phyloP scores from a whole-genome alignment of 108 stramenopile species.

The Chaetoceros muelleri region DNA sequence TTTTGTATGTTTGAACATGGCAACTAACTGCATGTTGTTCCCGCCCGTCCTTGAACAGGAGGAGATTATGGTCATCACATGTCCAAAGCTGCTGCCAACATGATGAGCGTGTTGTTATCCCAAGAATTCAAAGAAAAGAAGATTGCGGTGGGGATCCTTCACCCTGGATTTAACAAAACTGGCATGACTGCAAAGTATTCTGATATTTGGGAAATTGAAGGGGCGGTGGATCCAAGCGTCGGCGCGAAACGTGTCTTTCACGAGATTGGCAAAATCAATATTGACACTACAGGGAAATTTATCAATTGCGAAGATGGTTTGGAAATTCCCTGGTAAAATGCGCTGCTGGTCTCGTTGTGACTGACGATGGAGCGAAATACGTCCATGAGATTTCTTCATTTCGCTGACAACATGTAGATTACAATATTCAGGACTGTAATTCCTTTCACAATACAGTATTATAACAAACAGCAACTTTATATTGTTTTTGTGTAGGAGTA shows the following conservation, averaged over 20 bases:
- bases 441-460: too few relatives aligned
- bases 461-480: too few relatives aligned
- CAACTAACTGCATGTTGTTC: not conserved
- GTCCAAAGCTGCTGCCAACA: constrained; percentile 62
- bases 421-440: too few relatives aligned
- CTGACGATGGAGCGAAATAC: too few relatives aligned
- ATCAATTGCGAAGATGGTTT: constrained; percentile 55
- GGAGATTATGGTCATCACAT: constrained; percentile 48
- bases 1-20: not conserved
- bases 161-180: constrained; percentile 69
- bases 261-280: constrained; percentile 19
- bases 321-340: constrained; percentile 39
- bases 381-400: too few relatives aligned
- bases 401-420: too few relatives aligned
- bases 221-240: constrained; percentile 31
- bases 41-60: constrained; percentile 1
- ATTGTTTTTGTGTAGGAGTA: too few relatives aligned
- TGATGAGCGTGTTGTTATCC: constrained; percentile 47
- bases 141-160: constrained; percentile 36
- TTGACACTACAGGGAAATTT: constrained; percentile 38
- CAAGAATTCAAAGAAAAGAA: constrained; percentile 41
- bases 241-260: constrained; percentile 47
- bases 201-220: constrained; percentile 44
- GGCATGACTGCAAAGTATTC: constrained; percentile 48
- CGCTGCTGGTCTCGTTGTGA: too few relatives aligned